A percentile compares a stretch with the other conserved stretches of the same genome.
Evolutionary conservation across 139 green algal genomes (phyloP).

Genomic region (Volvox reticuliferus): DNA sequence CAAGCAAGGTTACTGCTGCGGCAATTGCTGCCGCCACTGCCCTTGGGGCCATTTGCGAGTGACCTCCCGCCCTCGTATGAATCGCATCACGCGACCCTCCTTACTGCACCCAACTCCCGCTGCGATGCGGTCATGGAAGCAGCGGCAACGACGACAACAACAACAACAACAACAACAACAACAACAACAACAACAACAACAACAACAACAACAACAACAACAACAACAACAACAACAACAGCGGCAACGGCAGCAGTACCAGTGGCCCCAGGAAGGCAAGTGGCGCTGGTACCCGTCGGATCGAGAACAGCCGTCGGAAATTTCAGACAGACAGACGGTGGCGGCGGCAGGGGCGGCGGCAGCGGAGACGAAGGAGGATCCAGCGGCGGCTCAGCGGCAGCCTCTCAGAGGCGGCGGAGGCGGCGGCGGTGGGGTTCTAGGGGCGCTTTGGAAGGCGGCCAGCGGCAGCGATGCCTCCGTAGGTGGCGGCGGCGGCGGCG

Average conservation of each 20-base stretch:
- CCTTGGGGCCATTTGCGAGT: constrained; percentile 28
- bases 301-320: too few relatives aligned
- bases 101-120: not conserved
- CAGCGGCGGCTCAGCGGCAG: not conserved
- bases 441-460: not conserved
- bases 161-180: not conserved
- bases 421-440: not conserved
- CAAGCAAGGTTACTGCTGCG: constrained; percentile 20
- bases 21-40: constrained; percentile 48
- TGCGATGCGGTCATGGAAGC: not conserved
- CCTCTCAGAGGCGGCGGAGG: too few relatives aligned
- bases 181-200: not conserved
- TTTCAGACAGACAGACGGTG: too few relatives aligned
- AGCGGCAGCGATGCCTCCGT: not conserved
- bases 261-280: too few relatives aligned
- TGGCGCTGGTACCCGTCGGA: too few relatives aligned
- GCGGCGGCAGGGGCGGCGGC: not conserved
- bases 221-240: not conserved
- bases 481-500: not conserved
- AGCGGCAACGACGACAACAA: not conserved
- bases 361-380: not conserved
- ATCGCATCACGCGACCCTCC: constrained; percentile 3
- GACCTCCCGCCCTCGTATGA: not conserved
- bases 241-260: not conserved
- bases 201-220: not conserved